phyloP scores from a whole-genome alignment of 495 filamentous ascomycete species.

The Penicillium psychrofluorescens region DNA sequence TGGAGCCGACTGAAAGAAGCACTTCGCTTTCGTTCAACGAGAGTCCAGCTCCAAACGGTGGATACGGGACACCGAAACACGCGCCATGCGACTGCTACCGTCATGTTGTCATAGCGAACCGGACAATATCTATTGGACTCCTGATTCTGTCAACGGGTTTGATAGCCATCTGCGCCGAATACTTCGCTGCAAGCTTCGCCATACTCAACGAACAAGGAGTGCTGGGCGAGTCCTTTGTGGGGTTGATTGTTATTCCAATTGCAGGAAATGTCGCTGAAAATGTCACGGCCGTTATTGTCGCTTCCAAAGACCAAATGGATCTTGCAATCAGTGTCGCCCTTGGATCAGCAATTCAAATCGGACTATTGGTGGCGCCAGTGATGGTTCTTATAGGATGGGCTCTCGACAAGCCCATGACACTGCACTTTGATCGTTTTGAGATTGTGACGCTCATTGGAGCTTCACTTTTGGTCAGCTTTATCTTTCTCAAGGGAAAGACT shows the following conservation, averaged over 20 bases:
- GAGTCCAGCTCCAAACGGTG: too few species aligned
- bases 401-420: slow-evolving; percentile 27
- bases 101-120: too few species aligned
- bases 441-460: slow-evolving; percentile 18
- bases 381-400: slow-evolving; percentile 35
- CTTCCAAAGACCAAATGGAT: slow-evolving; percentile 19
- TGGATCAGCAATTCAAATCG: slow-evolving; percentile 21
- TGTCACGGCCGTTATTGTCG: slow-evolving; percentile 12
- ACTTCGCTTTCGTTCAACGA: too few species aligned
- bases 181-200: slow-evolving; percentile 22
- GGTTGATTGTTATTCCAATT: slow-evolving; percentile 26
- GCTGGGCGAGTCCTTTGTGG: slow-evolving; percentile 20
- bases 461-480: slow-evolving; percentile 20
- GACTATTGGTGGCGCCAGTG: slow-evolving; percentile 34
- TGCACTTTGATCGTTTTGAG: slow-evolving; percentile 30
- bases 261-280: slow-evolving; percentile 19
- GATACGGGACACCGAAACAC: too few species aligned
- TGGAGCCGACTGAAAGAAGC: too few species aligned
- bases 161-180: slow-evolving; percentile 23
- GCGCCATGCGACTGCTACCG: too few species aligned
- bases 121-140: too few species aligned
- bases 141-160: slow-evolving; percentile 17
- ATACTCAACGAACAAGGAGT: slow-evolving; percentile 12
- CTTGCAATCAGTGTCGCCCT: slow-evolving; percentile 18
- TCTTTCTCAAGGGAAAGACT: slow-evolving; percentile 55